Evolutionary conservation across 208 protist species (phyloP), one percentile per base, ranked within the genome.

Genomic region (Chromosphaera perkinsii): DNA sequence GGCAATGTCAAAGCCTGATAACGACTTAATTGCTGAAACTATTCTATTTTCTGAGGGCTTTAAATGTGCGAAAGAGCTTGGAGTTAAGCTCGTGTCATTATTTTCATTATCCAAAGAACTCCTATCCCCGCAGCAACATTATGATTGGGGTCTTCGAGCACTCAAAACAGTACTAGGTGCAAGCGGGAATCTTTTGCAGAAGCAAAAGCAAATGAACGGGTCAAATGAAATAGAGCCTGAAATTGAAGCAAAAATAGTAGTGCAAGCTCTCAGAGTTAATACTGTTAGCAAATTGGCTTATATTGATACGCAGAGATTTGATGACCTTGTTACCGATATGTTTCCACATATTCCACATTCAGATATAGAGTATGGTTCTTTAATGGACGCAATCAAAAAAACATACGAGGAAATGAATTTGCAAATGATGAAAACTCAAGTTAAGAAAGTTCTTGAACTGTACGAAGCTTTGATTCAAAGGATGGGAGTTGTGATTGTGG

Each of bases 31-130:
- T 74, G 93, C 94, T 17, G 92, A 98, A 81, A 94, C 99, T 56
- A 97, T 99, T 88, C 85, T 99, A 17, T 99, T 96, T 77, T 95
- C 94, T 24, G 94, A 99, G 75, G 97, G 97, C 48, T 99, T 99
- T 80, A 82, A 85, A 35, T 88, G 83, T 2, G 96, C 96, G 3
- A 93, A 98, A 76, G 37, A 51, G 42, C 83, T 99, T 10, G 88
- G 95, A 1, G 78, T 82, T 32, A 99, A 99, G 75, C 82, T 98
- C 31, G 95, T 99, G 39, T 92, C 94, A 24, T 82, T 99, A 2
- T 99, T 99, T 86, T 84, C 91, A 27, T 81, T 99, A 24, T 99
- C 94, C 79, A 72, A 85, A 49, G 92, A 98, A 60, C 95, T 98
- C 75, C 84, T 98, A 17, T 96, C 90, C 20, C 60, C 85, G 12